Conservation (phyloP, 148 eudicot genomes). For the Nepenthes mirabilis region DNA sequence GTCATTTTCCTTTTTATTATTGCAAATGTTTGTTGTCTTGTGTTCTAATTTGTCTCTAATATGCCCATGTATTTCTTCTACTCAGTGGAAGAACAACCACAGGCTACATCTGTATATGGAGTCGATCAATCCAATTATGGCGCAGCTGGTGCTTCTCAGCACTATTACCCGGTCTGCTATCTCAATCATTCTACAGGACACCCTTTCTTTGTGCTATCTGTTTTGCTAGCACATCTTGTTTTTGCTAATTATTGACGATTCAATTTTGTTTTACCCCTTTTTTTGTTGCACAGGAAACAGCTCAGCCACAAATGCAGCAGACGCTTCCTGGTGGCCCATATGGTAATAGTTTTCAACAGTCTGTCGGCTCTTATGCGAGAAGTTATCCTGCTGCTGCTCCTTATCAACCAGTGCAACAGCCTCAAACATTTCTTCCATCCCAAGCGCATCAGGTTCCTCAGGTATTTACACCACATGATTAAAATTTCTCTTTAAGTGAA, state of each 20-base stretch:
- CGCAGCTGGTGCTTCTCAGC: background rate
- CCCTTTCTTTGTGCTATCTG: too few relatives aligned
- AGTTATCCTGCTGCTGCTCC: constrained; percentile 34
- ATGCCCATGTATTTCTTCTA: too few relatives aligned
- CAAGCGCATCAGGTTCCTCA: constrained; percentile 42
- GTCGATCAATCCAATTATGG: constrained; percentile 30
- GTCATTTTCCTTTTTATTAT: too few relatives aligned
- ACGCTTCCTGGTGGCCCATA: constrained; percentile 16
- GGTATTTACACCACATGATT: constrained; percentile 23
- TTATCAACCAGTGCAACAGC: constrained; percentile 45
- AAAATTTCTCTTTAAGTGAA: background rate
- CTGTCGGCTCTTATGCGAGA: constrained; percentile 11
- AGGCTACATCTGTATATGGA: constrained; percentile 24
- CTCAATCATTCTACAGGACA: too few relatives aligned
- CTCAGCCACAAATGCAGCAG: constrained; percentile 28
- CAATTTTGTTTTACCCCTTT: constrained; percentile 1
- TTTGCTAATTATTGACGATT: background rate
- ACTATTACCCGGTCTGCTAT: background rate
- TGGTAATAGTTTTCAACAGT: constrained; percentile 43
- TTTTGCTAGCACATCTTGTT: background rate
- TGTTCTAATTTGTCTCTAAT: too few relatives aligned
- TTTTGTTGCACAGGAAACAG: constrained; percentile 22
- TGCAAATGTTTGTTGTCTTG: too few relatives aligned
- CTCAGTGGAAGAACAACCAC: background rate
- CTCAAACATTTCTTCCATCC: constrained; percentile 54